Percentiles rank a stretch among this genome's conserved stretches.
Conservation (phyloP, 257 asterid species). For the Solanum pennellii region DNA sequence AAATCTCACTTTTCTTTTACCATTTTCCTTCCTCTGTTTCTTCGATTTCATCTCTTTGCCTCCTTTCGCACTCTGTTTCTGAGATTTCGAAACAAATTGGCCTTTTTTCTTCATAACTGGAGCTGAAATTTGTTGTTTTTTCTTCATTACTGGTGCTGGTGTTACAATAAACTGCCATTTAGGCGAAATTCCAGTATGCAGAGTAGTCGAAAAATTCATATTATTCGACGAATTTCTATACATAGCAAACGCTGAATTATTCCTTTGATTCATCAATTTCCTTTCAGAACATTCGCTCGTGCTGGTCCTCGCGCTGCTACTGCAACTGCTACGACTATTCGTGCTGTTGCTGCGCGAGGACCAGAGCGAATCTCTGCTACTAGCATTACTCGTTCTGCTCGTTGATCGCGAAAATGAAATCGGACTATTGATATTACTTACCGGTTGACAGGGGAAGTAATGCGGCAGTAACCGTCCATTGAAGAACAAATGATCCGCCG, state of each 20-base stretch:
- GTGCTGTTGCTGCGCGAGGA: slow-evolving; percentile 77
- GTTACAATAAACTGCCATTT: slow-evolving; percentile 59
- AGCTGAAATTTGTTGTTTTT: not conserved
- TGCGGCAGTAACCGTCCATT: slow-evolving; percentile 77
- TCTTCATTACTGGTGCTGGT: slow-evolving; percentile 40
- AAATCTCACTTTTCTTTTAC: not conserved
- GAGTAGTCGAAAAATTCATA: slow-evolving; percentile 1
- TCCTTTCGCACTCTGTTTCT: slow-evolving; percentile 5
- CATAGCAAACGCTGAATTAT: not conserved
- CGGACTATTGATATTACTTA: not conserved
- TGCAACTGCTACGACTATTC: slow-evolving; percentile 46
- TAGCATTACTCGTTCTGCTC: slow-evolving; percentile 50
- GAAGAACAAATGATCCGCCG: slow-evolving; percentile 67
- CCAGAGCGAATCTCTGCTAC: slow-evolving; percentile 46
- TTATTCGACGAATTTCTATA: not conserved
- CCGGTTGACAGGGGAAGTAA: slow-evolving; percentile 29
- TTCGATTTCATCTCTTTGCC: slow-evolving; percentile 10
- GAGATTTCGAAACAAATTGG: slow-evolving; percentile 11
- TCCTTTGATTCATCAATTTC: not conserved
- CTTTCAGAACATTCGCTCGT: slow-evolving; percentile 25
- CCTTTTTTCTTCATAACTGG: slow-evolving; percentile 16
- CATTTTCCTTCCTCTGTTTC: not conserved
- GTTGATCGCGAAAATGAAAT: slow-evolving; percentile 42
- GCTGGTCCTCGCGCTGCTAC: slow-evolving; percentile 71
- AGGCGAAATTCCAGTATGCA: slow-evolving; percentile 25